phyloP scores from a whole-genome alignment of 2,329 filamentous ascomycete species.

The Epichloe festucae region DNA sequence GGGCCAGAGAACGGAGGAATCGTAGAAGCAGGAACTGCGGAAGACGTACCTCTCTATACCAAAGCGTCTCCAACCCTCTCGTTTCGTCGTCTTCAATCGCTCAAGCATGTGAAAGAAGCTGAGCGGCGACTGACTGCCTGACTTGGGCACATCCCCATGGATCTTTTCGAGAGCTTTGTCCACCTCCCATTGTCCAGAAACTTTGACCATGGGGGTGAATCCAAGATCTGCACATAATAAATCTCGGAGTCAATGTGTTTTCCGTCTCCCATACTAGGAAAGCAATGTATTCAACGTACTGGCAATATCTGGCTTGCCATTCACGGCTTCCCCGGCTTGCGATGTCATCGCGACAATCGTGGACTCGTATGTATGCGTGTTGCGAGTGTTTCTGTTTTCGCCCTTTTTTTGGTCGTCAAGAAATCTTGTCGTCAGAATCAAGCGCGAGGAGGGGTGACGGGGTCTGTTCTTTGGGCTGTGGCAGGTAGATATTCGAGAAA shows the following conservation, averaged over 20 bases:
- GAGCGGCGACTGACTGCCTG: slow-evolving; percentile 58
- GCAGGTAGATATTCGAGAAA: too few species aligned
- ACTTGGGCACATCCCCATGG: slow-evolving; percentile 36
- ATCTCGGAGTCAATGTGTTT: background rate
- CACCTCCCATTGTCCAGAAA: slow-evolving; percentile 40
- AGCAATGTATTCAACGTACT: slow-evolving; percentile 10
- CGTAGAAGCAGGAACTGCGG: background rate
- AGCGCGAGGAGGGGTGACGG: too few species aligned
- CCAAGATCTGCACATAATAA: slow-evolving; percentile 15
- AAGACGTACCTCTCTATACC: slow-evolving; percentile 45
- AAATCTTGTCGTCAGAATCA: background rate
- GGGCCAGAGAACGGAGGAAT: too few species aligned
- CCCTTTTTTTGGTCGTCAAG: too few species aligned
- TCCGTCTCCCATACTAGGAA: too few species aligned
- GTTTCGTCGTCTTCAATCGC: slow-evolving; percentile 88
- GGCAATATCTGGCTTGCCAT: slow-evolving; percentile 11
- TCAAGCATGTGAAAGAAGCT: slow-evolving; percentile 93
- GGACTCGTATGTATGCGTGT: background rate
- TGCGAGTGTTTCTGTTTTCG: too few species aligned
- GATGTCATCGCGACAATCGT: slow-evolving; percentile 16
- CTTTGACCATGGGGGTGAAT: slow-evolving; percentile 23
- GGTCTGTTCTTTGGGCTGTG: too few species aligned
- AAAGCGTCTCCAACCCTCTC: slow-evolving; percentile 91
- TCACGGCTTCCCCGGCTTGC: slow-evolving; percentile 12
- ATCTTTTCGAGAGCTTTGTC: slow-evolving; percentile 54